Base-by-base conservation (phyloP, 2,329 filamentous ascomycete genomes). In the Sporothrix pallida region DNA sequence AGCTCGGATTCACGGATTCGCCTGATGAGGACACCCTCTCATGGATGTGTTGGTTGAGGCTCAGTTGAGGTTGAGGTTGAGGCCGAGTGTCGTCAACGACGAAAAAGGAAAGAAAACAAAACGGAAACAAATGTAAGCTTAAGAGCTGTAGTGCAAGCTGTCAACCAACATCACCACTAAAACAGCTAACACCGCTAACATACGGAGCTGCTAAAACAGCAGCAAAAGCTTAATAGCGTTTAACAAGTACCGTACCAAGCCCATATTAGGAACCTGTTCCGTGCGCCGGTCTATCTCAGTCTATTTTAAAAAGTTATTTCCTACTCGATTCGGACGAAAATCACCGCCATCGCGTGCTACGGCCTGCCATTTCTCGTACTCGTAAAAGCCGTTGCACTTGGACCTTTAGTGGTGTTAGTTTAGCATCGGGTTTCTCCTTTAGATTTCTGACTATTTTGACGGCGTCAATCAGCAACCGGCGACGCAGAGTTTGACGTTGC, bases 361-460 rank as follows among this genome's bases (percentile, higher is more conserved):
- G 31, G 31, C 31, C 31, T 37, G 31, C 31, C 31, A 37, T 37
- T 52, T 17, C 48, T 50, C 52, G 52, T 54, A 20, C 20, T 54
- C n/a, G 52, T 54, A 20, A 54, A 54, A 54, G 20, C 52, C 52
- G 52, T 54, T 54, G 52, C n/a, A 54, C 52, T 54, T 20, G n/a
- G n/a, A 2, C 7, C n/a, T 10, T 54, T 48, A 8, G 46, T 6
- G 52, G 20, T 13, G 52, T 9, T 12, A 37, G 31, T 37, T 37
- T 37, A 6, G 31, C 31, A 37, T 37, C 31, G 31, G 31, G 31
- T 7, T 37, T 37, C 31, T 37, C 31, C 7, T 37, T 37, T 37
- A 6, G 31, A 37, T 37, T 37, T 37, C 7, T 37, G 31, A 37
- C 31, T 37, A 6, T 37, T 37, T 37, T 37, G 31, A 37, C 31